Conservation (phyloP, 2,329 filamentous ascomycete species). For the Aciculosporium take region DNA sequence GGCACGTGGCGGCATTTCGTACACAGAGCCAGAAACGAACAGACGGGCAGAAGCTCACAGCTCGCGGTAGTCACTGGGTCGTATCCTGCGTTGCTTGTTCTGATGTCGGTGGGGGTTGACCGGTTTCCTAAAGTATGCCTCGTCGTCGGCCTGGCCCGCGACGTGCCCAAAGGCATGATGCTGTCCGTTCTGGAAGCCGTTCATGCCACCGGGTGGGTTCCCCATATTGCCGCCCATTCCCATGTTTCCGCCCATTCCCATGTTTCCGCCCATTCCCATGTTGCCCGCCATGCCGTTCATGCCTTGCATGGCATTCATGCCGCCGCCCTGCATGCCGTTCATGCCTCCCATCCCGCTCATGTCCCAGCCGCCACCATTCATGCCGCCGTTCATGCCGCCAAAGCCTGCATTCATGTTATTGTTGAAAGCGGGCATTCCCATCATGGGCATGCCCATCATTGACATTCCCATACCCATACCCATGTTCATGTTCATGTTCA, state of each 20-base stretch:
- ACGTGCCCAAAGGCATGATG: constrained; percentile 36
- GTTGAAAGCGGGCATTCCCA: constrained; percentile 12
- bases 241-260: constrained; percentile 8
- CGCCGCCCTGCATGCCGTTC: constrained; percentile 9
- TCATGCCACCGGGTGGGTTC: background rate
- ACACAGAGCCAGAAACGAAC: too few species aligned
- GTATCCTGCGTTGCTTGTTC: constrained; percentile 61
- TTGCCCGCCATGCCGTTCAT: constrained; percentile 14
- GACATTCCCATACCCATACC: constrained; percentile 14
- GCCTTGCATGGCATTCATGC: constrained; percentile 14
- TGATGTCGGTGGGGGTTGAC: constrained; percentile 88
- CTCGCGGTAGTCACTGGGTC: constrained; percentile 85
- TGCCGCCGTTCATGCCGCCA: constrained; percentile 9
- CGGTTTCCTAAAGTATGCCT: constrained; percentile 88
- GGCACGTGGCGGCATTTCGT: too few species aligned
- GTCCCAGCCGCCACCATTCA: constrained; percentile 18
- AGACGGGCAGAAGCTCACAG: constrained; percentile 31
- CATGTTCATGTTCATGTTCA: too few species aligned
- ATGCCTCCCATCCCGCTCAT: constrained; percentile 10
- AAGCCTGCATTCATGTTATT: constrained; percentile 7
- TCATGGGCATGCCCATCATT: constrained; percentile 17
- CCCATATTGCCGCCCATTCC: background rate
- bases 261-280: constrained; percentile 9
- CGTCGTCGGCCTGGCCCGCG: constrained; percentile 53
- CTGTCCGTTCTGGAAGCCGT: constrained; percentile 17